Percentiles rank a stretch among this genome's conserved stretches.
phyloP scores from a whole-genome alignment of 345 rosid genomes.

The Syzygium aromaticum region DNA sequence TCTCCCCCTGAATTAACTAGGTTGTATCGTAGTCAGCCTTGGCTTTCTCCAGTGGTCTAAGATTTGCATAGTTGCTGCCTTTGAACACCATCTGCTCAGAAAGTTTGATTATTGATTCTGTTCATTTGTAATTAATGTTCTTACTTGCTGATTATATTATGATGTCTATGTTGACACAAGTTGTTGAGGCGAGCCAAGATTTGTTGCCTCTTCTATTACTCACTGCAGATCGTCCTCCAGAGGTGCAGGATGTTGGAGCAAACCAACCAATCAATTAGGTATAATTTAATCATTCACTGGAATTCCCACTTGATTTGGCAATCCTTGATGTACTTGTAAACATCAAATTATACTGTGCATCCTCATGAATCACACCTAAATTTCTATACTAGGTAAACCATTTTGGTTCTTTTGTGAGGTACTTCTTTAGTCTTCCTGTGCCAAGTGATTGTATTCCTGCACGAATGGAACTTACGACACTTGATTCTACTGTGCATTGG shows the following conservation, averaged over 20 bases:
- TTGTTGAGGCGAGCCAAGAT: conserved; percentile 97
- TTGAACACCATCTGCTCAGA: neutral
- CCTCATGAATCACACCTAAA: conserved; percentile 3
- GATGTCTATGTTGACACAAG: conserved; percentile 26
- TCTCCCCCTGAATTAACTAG: neutral
- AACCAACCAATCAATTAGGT: conserved; percentile 96
- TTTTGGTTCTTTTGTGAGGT: conserved; percentile 86
- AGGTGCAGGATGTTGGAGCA: conserved; percentile 87
- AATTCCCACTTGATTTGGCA: neutral
- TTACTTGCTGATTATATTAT: neutral
- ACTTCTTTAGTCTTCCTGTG: conserved; percentile 81
- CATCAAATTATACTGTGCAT: neutral
- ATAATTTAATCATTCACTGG: neutral
- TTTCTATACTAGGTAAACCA: conserved; percentile 59
- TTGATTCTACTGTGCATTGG: conserved; percentile 82
- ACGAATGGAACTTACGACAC: conserved; percentile 75
- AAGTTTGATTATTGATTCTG: neutral
- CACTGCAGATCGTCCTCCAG: conserved; percentile 97
- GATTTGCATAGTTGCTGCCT: neutral
- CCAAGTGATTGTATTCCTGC: conserved; percentile 74
- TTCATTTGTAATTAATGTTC: neutral
- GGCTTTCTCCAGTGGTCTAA: neutral
- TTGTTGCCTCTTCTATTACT: conserved; percentile 75
- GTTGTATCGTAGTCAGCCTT: neutral
- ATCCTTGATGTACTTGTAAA: neutral